Evolutionary conservation across 2,329 filamentous ascomycete species (phyloP), one percentile per base, ranked within the genome.

Genomic region (Elsinoe ampelina): DNA sequence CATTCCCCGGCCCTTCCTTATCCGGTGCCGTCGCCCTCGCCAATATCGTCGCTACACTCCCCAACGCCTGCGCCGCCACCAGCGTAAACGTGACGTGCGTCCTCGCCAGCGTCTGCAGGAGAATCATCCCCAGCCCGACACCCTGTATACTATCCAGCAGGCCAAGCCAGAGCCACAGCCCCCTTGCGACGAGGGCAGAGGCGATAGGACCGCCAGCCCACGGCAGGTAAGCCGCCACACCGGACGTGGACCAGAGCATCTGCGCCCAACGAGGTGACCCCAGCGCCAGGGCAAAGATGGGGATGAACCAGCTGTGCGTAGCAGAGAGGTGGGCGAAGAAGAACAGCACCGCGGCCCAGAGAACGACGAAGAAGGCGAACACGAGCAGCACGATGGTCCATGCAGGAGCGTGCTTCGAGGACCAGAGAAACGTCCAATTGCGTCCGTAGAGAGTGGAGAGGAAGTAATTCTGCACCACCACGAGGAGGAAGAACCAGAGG

Each of bases 401-500:
- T 15, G 72, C 67, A 8, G 77, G 73, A 2, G 80, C 78, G 62
- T 81, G 76, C 41, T 77, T 71, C 15, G 78, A 80, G 52, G 72
- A 73, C 77, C 81, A 85, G 17, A 85, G 75, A 70, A 77, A 86
- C 41, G 73, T 72, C 83, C 83, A 86, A 66, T 84, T 85, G 54
- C 83, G 78, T 41, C 83, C 83, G 63, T 85, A 86, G 1, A 80
- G 81, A 0, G 83, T 77, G 20, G 80, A 81, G 26, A 86, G 75
- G 71, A 82, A 86, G 74, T 83, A 84, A 68, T 86, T 86, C 64
- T 85, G 82, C 32, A 85, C 69, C 58, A 84, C 71, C 41, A 85
- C 80, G 2, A 80, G 77, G 58, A 82, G 69, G 67, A 85, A 81
- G 71, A 84, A 85, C 83, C 83, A 86, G 11, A 83, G 72, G 43